These are phyloP conservation scores for Cudoniella acicularis DNA, from an alignment of 495 filamentous ascomycete species.

Conservation along the genomic window DNA sequence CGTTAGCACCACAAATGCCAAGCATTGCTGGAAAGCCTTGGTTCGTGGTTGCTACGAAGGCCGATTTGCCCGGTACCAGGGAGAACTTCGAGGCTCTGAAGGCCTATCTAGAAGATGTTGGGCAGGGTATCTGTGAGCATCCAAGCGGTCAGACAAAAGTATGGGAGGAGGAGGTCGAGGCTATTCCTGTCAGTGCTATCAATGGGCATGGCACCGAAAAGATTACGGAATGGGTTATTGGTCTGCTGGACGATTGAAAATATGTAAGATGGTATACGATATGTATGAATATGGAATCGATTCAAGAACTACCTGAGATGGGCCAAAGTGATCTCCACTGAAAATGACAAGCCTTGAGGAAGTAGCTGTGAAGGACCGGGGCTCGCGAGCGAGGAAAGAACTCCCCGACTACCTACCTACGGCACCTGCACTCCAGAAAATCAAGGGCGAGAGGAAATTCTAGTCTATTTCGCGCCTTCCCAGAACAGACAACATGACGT, in stretches of 20 bases:
- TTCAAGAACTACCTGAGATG: too few relatives aligned
- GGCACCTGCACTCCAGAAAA: too few relatives aligned
- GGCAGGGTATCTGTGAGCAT: conserved; percentile 55
- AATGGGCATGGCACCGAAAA: conserved; percentile 74
- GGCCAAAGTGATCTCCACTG: too few relatives aligned
- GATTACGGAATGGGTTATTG: conserved; percentile 74
- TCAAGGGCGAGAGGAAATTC: too few relatives aligned
- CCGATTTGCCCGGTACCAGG: conserved; percentile 75
- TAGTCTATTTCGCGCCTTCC: too few relatives aligned
- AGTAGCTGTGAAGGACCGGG: too few relatives aligned
- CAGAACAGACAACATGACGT: too few relatives aligned
- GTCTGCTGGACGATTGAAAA: conserved; percentile 46
- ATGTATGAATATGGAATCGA: neutral
- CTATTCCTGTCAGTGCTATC: conserved; percentile 87
- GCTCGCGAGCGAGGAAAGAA: too few relatives aligned
- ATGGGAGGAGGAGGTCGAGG: conserved; percentile 61
- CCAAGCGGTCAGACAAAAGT: conserved; percentile 64
- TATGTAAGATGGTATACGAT: neutral
- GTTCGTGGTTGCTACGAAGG: conserved; percentile 97
- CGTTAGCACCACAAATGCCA: conserved; percentile 31
- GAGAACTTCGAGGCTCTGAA: conserved; percentile 69
- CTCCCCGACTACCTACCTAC: too few relatives aligned
- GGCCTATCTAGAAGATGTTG: conserved; percentile 60
- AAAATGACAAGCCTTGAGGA: too few relatives aligned
- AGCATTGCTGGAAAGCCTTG: conserved; percentile 86